Base-by-base conservation (phyloP, 345 rosid genomes). In the Theobroma cacao region DNA sequence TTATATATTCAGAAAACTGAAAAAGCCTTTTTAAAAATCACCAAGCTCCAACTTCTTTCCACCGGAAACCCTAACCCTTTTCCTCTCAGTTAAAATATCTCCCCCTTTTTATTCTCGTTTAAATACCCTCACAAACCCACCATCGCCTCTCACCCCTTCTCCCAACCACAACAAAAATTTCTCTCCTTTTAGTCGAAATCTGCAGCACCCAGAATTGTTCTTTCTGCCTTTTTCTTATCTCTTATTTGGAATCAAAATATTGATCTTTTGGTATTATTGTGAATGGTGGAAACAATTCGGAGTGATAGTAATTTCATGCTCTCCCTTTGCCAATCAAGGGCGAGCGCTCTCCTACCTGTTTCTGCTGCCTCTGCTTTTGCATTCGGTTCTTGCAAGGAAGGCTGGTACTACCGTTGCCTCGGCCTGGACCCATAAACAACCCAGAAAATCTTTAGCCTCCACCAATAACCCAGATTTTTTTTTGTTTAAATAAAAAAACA, bases 361-460 rank as follows among this genome's bases (percentile, higher is more conserved):
- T 85, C 89, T 28, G 70, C 79, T 1, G 85, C 91, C 62, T 84
- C 87, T 81, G 88, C 88, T 84, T 96, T 90, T 80, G 85, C 97
- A 28, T 96, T 94, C 85, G 99, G 94, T n/a, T 94, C 99, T 64
- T 94, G 99, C 96, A 97, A 93, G 84, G 92, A 91, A 83, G 98
- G 93, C 93, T 97, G 99, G 99, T 97, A 94, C 95, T 93, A 85
- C 64, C 98, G 98, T 92, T 94, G 99, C 97, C 81, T 89, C 77
- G 97, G 98, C 82, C 82, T 91, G 84, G 98, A 97, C 94, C 99
- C 99, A 74, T 94, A 85, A 88, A 72, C 15, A 15, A 9, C 1
- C 18, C 53, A 13, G 15, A 4, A 33, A 33, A 31, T n/a, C 30
- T 11, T 14, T 12, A 1, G 6, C 40, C 55, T 22, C 38, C 68